Base-by-base conservation (phyloP, 345 rosid species). In the Carallia brachiata region DNA sequence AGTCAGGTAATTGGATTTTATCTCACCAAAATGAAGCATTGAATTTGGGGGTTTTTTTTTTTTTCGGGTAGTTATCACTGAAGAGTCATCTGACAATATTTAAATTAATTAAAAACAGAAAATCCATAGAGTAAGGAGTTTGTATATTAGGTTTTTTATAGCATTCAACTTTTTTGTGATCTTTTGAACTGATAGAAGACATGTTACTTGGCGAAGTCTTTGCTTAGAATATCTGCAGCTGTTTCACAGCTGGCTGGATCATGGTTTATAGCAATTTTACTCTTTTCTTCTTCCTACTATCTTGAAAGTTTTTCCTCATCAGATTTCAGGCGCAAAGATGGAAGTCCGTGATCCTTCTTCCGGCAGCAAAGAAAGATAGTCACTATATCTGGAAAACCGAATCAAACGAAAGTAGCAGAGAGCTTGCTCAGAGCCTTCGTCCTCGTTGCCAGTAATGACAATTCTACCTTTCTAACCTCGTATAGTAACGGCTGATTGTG, bases 251-350 rank as follows among this genome's bases (percentile, higher is more conserved):
- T 44, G 48, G 16, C 48, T 44, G 48, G 48, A 44, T 32, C 34
- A 32, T 44, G 15, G 48, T 44, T 44, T 44, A 44, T 44, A 3
- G 48, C 12, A 44, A 10, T 44, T 44, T 44, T 13, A 44, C 12
- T 44, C 1, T 2, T 44, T 3, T 44, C 16, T 44, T 12, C 12
- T 44, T 44, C 50, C 17, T 44, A 15, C 3, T 4, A 44, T 12
- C 16, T 44, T 13, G 16, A 40, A 12, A 32, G 6, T 30, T 65
- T 17, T 8, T 7, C 32, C 32, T 52, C 54, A 53, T 63, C 75
- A 72, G 75, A 65, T 72, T 34, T 72, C 75, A 65, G 75, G 75
- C 32, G 75, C 75, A 31, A 58, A 65, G 34, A 50, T 72, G 31
- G 65, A 48, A 57, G 70, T 72, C 16, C 30, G 28, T 6, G 60